These are phyloP conservation scores for Thraustochytrium sp. DNA, from an alignment of 352 stramenopile species.

Conservation along the genomic window DNA sequence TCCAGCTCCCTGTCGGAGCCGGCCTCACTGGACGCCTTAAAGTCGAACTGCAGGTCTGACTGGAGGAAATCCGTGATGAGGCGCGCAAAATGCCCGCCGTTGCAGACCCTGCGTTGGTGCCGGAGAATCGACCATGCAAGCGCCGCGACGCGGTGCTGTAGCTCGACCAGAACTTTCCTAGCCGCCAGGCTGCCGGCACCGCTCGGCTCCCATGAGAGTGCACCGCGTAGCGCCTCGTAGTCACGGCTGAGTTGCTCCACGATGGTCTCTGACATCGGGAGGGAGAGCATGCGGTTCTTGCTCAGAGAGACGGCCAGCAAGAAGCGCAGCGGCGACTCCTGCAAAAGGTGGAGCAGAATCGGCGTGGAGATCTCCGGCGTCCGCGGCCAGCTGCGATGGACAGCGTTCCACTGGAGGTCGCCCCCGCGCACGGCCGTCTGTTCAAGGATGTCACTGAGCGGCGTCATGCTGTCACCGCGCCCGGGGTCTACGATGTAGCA, in stretches of 20 bases:
- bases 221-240: background rate
- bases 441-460: constrained; percentile 29
- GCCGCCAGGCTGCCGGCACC: too few species aligned
- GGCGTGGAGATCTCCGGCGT: constrained; percentile 31
- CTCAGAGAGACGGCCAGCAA: constrained; percentile 27
- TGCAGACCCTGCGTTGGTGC: background rate
- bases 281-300: constrained; percentile 11
- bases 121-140: constrained; percentile 37
- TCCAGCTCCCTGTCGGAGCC: background rate
- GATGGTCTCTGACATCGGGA: background rate
- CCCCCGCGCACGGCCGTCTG: constrained; percentile 1
- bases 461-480: constrained; percentile 14
- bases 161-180: constrained; percentile 9
- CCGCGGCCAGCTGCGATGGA: constrained; percentile 25
- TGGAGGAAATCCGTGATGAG: constrained; percentile 11
- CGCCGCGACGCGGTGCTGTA: constrained; percentile 25
- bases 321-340: constrained; percentile 5
- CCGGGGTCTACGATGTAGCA: constrained; percentile 11
- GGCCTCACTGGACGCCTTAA: constrained; percentile 5
- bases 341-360: constrained; percentile 18
- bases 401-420: constrained; percentile 19
- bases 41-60: constrained; percentile 31
- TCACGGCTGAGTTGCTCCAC: constrained; percentile 6
- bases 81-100: background rate
- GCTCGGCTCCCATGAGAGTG: too few species aligned